A percentile compares a stretch with the other conserved stretches of the same genome.
Evolutionary conservation across 2,329 filamentous ascomycete genomes (phyloP).

Genomic region (Ascosphaera apis): DNA sequence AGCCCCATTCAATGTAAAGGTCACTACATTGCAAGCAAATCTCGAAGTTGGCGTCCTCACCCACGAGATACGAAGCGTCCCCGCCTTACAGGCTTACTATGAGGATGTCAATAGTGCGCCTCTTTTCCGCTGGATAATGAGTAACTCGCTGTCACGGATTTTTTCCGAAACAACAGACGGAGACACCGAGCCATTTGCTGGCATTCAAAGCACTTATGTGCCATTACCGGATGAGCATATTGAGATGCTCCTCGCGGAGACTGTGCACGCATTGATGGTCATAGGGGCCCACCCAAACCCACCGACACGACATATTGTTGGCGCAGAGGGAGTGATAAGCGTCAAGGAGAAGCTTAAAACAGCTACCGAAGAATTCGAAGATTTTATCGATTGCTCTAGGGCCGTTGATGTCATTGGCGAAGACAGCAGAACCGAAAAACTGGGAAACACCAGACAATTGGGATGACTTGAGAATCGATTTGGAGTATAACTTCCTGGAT

Average conservation of each 20-base stretch:
- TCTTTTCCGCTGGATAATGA: slow-evolving; percentile 60
- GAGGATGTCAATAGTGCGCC: slow-evolving; percentile 52
- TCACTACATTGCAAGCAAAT: slow-evolving; percentile 88
- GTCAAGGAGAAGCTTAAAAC: slow-evolving; percentile 95
- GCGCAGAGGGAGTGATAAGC: slow-evolving; percentile 61
- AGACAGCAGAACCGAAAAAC: slow-evolving; percentile 2
- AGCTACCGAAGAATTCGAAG: slow-evolving; percentile 84
- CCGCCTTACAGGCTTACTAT: slow-evolving; percentile 42
- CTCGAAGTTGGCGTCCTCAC: slow-evolving; percentile 77
- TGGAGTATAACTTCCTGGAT: too few species aligned
- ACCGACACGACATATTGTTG: slow-evolving; percentile 80
- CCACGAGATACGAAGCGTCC: slow-evolving; percentile 66
- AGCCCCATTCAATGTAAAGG: slow-evolving; percentile 85
- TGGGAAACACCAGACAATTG: background rate
- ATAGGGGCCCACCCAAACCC: slow-evolving; percentile 94
- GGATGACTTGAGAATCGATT: background rate
- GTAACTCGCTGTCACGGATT: slow-evolving; percentile 46
- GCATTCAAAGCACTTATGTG: background rate
- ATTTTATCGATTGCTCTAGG: slow-evolving; percentile 76
- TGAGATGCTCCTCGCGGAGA: slow-evolving; percentile 60
- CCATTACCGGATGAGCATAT: slow-evolving; percentile 23
- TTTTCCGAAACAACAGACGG: background rate
- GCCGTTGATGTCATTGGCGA: slow-evolving; percentile 41
- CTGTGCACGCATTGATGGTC: slow-evolving; percentile 70
- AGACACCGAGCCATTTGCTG: background rate